These are phyloP conservation scores for Lanmaoa rubissima DNA, from an alignment of 768 basidiomycete species.

Conservation along the genomic window DNA sequence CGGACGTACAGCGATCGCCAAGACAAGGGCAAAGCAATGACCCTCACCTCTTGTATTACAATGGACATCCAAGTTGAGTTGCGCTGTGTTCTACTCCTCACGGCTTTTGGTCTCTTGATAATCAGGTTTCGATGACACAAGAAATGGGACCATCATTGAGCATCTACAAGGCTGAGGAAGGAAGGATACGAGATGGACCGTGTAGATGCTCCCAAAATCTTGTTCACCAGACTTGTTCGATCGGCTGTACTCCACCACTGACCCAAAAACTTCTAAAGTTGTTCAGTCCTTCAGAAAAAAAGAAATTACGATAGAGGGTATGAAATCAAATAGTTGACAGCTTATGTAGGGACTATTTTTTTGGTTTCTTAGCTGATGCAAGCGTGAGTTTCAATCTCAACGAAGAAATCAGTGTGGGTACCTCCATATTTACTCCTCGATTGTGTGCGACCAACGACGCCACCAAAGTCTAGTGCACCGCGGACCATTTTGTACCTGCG, in stretches of 20 bases:
- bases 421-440: constrained; percentile 93
- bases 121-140: not conserved
- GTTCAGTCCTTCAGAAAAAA: not conserved
- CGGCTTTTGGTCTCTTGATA: not conserved
- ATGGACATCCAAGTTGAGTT: not conserved
- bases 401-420: constrained; percentile 34
- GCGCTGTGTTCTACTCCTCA: not conserved
- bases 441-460: constrained; percentile 78
- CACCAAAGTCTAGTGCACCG: constrained; percentile 88
- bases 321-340: not conserved
- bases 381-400: constrained; percentile 6
- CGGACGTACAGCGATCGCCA: not conserved
- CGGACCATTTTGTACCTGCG: constrained; percentile 91
- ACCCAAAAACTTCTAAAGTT: not conserved
- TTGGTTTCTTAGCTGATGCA: constrained; percentile 81
- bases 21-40: not conserved
- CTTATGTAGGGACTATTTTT: constrained; percentile 46
- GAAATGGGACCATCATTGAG: not conserved
- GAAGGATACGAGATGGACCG: not conserved
- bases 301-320: not conserved
- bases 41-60: not conserved
- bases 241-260: not conserved
- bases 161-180: not conserved
- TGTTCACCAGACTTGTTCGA: not conserved
- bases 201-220: not conserved